Conservation (phyloP, 306 rosid species). For the Glycine soja region DNA sequence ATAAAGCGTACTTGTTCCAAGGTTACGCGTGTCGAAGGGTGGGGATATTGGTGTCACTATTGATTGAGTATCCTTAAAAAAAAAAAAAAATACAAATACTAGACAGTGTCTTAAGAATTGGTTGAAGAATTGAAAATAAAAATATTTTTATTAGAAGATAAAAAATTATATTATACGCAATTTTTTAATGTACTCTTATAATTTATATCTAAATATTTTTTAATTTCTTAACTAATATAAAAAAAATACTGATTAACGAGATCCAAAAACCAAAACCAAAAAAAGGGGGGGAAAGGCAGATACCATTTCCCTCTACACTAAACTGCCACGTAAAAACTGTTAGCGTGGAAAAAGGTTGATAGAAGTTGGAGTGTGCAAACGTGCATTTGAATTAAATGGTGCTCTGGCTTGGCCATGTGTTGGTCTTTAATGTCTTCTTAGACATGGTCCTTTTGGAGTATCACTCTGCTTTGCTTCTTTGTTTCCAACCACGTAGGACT, state of each 20-base stretch:
- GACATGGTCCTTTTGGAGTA: background rate
- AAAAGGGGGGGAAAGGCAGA: background rate
- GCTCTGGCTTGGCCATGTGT: slow-evolving; percentile 37
- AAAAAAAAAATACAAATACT: no score
- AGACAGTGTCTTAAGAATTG: no score
- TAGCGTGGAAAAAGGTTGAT: slow-evolving; percentile 43
- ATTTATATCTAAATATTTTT: no score
- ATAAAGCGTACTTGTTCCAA: no score
- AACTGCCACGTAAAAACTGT: slow-evolving; percentile 20
- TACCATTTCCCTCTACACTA: background rate
- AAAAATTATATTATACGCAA: no score
- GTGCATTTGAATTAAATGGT: slow-evolving; percentile 14
- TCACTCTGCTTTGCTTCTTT: background rate
- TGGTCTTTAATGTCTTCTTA: background rate
- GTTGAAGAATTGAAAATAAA: no score
- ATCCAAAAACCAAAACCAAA: no score
- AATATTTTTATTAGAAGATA: no score
- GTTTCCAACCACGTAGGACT: slow-evolving; percentile 39
- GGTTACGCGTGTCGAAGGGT: background rate
- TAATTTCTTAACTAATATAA: no score
- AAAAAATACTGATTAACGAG: no score
- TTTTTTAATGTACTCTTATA: no score
- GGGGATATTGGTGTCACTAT: background rate
- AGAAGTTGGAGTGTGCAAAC: slow-evolving; percentile 26
- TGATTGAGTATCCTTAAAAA: no score